phyloP scores from a whole-genome alignment of 1,284 basidiomycete species.

The Papiliotrema laurentii region DNA sequence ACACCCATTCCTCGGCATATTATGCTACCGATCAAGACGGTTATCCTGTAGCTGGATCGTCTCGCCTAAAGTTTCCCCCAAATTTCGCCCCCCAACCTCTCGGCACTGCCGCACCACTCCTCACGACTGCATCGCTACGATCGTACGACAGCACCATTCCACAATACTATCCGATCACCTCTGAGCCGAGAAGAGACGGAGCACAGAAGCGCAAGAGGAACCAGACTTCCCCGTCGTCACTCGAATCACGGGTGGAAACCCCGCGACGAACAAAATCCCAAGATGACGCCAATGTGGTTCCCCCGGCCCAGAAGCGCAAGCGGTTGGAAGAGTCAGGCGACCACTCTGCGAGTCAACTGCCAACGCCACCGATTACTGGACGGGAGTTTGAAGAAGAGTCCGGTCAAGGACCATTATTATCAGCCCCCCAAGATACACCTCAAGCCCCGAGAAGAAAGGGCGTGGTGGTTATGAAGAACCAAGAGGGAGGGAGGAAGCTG shows the following conservation, averaged over 20 bases:
- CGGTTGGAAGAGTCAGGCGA: not conserved
- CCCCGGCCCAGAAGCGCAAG: conserved; percentile 11
- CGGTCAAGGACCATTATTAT: not conserved
- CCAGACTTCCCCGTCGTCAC: conserved; percentile 4
- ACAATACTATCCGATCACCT: conserved; percentile 23
- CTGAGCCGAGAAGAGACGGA: conserved; percentile 4
- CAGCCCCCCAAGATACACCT: not conserved
- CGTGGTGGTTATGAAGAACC: conserved; percentile 29
- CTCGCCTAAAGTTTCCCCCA: not conserved
- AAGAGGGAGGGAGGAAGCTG: conserved; percentile 38
- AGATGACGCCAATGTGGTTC: conserved; percentile 4
- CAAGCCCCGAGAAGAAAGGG: conserved; percentile 11
- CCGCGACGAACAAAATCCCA: conserved; percentile 18
- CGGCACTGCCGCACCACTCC: conserved; percentile 10
- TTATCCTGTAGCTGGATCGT: conserved; percentile 5
- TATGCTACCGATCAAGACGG: not conserved
- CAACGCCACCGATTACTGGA: conserved; percentile 6
- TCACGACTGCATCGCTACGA: conserved; percentile 18
- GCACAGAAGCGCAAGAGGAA: conserved; percentile 7
- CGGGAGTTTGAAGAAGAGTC: not conserved
- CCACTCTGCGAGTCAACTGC: conserved; percentile 1
- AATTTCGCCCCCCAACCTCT: not conserved
- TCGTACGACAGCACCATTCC: conserved; percentile 27
- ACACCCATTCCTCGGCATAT: not conserved
- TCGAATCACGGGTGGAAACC: conserved; percentile 17